A percentile compares a stretch with the other conserved stretches of the same genome.
Conservation (phyloP, 73 alveolate species). For the Stentor coeruleus region DNA sequence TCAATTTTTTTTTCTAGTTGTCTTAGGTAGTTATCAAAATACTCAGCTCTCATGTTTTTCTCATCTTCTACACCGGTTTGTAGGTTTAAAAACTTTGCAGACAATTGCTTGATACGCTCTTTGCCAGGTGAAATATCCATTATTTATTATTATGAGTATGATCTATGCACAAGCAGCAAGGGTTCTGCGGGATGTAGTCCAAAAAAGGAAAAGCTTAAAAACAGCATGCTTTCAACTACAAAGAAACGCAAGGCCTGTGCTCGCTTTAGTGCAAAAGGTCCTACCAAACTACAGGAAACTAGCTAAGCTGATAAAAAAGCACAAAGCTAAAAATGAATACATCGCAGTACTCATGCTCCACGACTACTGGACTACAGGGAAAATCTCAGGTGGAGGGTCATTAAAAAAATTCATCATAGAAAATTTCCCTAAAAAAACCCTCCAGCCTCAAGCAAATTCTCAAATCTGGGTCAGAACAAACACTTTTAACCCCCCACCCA, state of each 20-base stretch:
- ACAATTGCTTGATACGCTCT: background rate
- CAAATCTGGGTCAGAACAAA: background rate
- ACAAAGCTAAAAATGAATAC: background rate
- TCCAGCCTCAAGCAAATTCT: background rate
- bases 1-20: background rate
- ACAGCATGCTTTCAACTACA: constrained; percentile 8
- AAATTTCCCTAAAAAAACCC: background rate
- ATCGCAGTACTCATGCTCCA: constrained; percentile 14
- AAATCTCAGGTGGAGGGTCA: constrained; percentile 15
- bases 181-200: background rate
- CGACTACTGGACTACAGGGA: constrained; percentile 2
- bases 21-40: background rate
- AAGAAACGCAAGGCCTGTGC: background rate
- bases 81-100: background rate
- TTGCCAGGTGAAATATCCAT: background rate
- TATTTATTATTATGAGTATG: constrained; percentile 19
- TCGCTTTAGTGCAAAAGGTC: background rate
- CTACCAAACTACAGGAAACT: background rate
- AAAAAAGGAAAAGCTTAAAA: background rate
- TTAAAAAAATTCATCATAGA: background rate
- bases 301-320: background rate
- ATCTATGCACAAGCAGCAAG: background rate
- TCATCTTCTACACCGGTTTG: background rate
- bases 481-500: constrained; percentile 2
- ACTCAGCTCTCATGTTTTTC: background rate